These are phyloP conservation scores for Didymella pinodella DNA, from an alignment of 2,329 filamentous ascomycete genomes.

Conservation along the genomic window DNA sequence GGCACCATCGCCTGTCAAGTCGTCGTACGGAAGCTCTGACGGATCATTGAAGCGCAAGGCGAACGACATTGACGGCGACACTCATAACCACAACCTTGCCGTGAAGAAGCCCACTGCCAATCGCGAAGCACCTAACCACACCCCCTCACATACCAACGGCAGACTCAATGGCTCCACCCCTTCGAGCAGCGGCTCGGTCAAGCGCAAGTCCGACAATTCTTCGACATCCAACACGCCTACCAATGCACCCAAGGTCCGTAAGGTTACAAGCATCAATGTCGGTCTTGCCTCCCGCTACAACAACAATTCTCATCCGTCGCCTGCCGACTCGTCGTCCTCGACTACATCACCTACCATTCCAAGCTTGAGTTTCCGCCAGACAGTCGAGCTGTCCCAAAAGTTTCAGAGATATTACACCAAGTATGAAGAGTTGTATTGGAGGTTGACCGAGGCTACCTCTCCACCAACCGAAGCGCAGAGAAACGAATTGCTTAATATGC, in stretches of 20 bases:
- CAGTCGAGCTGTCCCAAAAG: slow-evolving; percentile 56
- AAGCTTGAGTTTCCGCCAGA: slow-evolving; percentile 54
- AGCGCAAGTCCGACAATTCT: slow-evolving; percentile 57
- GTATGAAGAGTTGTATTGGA: slow-evolving; percentile 65
- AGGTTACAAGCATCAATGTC: slow-evolving; percentile 47
- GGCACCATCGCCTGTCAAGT: slow-evolving; percentile 46
- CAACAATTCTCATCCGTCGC: slow-evolving; percentile 42
- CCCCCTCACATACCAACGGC: slow-evolving; percentile 41
- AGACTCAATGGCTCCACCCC: slow-evolving; percentile 41
- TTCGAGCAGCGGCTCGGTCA: slow-evolving; percentile 46
- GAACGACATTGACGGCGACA: slow-evolving; percentile 49
- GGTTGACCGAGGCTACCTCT: slow-evolving; percentile 50
- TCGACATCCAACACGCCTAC: slow-evolving; percentile 42
- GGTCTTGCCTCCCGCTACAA: slow-evolving; percentile 48
- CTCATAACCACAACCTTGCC: slow-evolving; percentile 47
- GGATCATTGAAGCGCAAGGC: slow-evolving; percentile 53
- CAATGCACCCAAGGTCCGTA: slow-evolving; percentile 42
- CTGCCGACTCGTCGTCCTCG: slow-evolving; percentile 46
- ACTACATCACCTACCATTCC: slow-evolving; percentile 46
- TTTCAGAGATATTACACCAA: slow-evolving; percentile 67
- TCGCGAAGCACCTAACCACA: slow-evolving; percentile 40
- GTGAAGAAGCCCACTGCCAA: slow-evolving; percentile 46
- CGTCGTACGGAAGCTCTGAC: slow-evolving; percentile 43
- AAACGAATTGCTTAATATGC: slow-evolving; percentile 62
- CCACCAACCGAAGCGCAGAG: slow-evolving; percentile 60